Evolutionary conservation across 2,329 filamentous ascomycete genomes (phyloP), one percentile per base, ranked within the genome.

Genomic region (Apiospora pterosperma): DNA sequence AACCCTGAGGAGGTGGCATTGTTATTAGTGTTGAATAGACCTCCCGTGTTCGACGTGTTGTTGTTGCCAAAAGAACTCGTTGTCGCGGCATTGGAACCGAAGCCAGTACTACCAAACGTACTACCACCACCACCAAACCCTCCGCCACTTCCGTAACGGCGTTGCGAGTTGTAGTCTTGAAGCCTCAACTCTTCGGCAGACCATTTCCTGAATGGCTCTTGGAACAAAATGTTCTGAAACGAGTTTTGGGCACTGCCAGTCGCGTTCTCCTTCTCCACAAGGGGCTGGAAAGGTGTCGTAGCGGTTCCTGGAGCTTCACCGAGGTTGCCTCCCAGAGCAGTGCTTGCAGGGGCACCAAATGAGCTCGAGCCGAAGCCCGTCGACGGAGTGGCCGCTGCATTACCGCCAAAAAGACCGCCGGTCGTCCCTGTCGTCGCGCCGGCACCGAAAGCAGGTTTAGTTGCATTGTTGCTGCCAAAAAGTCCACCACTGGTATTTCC

Each of bases 111-210:
- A 16, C 62, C 62, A 36, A 63, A 63, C 12, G 36, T 58, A 58
- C 42, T 39, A n/a, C 41, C 41, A 39, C 65, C 61, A 23, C 55
- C 41, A 25, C 65, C 65, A 21, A 64, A 64, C 65, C 93, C 91
- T 36, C 92, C 93, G 67, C 90, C 92, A 77, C 95, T 97, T 38
- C 94, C 96, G 75, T 87, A 92, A 63, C 90, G 90, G 65, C 94
- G 89, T 61, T 94, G 94, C 77, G 94, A 91, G 65, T 90, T 87
- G 76, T 99, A 99, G 77, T 99, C 96, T 58, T 88, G 92, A 67
- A 97, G 78, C 73, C 92, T 85, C 63, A 96, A 79, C 76, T 96
- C 90, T 72, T 92, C 96, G n/a, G 92, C 87, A 11, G 95, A 97
- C 82, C 91, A 98, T 76, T 96, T 96, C 76, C 89, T 90, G 80